Evolutionary conservation across 1,284 basidiomycete species (phyloP), one percentile per base, ranked within the genome.

Genomic region (Tilletia indica): DNA sequence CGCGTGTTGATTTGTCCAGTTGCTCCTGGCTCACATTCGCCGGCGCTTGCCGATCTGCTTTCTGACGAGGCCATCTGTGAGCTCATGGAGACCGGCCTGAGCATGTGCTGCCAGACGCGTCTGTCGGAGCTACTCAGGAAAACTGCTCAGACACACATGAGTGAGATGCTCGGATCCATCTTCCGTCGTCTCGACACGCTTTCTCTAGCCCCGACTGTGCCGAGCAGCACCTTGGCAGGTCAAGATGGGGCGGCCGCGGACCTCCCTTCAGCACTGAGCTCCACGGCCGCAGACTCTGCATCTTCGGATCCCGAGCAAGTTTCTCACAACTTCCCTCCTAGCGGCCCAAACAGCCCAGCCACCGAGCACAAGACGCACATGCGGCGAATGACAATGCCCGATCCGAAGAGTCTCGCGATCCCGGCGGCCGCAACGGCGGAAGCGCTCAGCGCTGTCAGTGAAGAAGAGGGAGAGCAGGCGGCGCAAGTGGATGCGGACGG

Each of bases 21-120:
- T 6, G 73, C 68, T 14, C 45, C 74, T 25, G 38, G 56, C 42
- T 69, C 38, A 39, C 71, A 72, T 2, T 25, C 31, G 8, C 56
- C 25, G 31, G 42, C 72, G 4, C 73, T 83, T 12, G 82, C 80
- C 9, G 78, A 83, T 63, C 71, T 73, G 66, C 78, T 84, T 9
- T 75, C 93, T 49, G 96, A 99, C 81, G 90, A 97, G 73, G 93
- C 94, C 83, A 91, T 99, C 25, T 99, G 97, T 84, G 96, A 98
- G 86, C 94, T 99, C 90, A 87, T 99, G 81, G 97, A 99, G 86
- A 97, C 96, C 4, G 95, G 97, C 0, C 86, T 99, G 75, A 97
- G 94, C 47, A 98, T 97, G 80, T 94, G 94, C 77, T 98, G 96
- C 85, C 93, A 98, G 83, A 97, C 96, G 88, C 88, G 97, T 56